Conservation (phyloP, 2,329 filamentous ascomycete genomes). For the Zymoseptoria crescenta region DNA sequence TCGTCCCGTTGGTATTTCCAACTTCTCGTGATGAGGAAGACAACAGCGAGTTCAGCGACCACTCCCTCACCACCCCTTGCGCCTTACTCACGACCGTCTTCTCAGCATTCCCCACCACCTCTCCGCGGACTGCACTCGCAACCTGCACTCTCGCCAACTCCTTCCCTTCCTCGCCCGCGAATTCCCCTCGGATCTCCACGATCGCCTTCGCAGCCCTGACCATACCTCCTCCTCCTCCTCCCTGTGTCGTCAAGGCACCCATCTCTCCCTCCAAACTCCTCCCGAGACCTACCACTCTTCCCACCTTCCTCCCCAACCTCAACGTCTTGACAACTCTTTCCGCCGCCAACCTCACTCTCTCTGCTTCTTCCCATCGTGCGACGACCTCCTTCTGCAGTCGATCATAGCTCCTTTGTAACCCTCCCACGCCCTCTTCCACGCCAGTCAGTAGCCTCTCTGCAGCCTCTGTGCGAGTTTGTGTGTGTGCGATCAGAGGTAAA, state of each 20-base stretch:
- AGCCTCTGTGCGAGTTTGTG: constrained; percentile 63
- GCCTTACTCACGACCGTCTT: constrained; percentile 63
- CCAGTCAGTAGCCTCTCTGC: constrained; percentile 65
- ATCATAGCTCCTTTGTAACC: constrained; percentile 75
- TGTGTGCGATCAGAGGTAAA: constrained; percentile 71
- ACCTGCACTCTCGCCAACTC: constrained; percentile 68
- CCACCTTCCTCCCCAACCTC: constrained; percentile 66
- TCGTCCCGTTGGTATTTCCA: background rate
- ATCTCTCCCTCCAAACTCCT: constrained; percentile 83
- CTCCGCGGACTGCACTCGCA: constrained; percentile 61
- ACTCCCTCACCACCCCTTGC: constrained; percentile 75
- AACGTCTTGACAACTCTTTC: constrained; percentile 74
- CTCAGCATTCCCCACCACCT: constrained; percentile 65
- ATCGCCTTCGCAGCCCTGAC: constrained; percentile 77
- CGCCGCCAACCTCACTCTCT: constrained; percentile 70
- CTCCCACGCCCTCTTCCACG: constrained; percentile 71
- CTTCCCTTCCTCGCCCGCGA: constrained; percentile 51
- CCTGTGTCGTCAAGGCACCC: constrained; percentile 52
- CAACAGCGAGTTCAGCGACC: constrained; percentile 59
- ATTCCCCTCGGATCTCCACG: constrained; percentile 48
- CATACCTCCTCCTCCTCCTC: constrained; percentile 40
- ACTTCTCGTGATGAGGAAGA: constrained; percentile 7
- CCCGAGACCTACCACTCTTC: constrained; percentile 70
- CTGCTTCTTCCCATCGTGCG: constrained; percentile 75
- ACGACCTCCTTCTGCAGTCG: constrained; percentile 81